These are phyloP conservation scores for Linderniella brevidens DNA, from an alignment of 257 asterid genomes.

Conservation along the genomic window DNA sequence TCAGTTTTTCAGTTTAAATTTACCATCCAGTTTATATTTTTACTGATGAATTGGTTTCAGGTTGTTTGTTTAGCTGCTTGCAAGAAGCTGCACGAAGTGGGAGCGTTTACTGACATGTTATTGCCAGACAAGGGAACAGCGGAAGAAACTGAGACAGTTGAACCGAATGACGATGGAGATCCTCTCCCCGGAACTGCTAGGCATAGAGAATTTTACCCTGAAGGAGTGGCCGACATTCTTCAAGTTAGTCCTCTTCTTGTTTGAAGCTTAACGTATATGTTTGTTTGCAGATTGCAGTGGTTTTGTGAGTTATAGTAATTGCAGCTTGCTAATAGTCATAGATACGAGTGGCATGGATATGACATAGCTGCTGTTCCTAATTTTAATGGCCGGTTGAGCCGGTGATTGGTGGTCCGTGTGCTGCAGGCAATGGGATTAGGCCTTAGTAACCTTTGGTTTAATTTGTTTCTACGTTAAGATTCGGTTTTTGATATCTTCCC, in stretches of 20 bases:
- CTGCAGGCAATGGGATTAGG: no score
- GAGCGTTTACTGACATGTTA: conserved; percentile 99
- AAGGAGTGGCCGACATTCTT: conserved; percentile 89
- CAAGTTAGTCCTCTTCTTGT: conserved; percentile 39
- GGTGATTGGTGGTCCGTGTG: no score
- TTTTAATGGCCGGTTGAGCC: no score
- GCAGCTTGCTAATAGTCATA: background rate
- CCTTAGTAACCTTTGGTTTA: no score
- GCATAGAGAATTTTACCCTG: conserved; percentile 98
- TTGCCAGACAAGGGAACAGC: conserved; percentile 94
- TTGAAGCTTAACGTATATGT: conserved; percentile 6
- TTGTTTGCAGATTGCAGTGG: background rate
- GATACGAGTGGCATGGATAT: background rate
- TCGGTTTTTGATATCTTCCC: no score
- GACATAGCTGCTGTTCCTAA: no score
- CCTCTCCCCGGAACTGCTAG: conserved; percentile 95
- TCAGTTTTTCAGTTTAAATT: no score
- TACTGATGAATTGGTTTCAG: conserved; percentile 26
- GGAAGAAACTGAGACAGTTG: conserved; percentile 52
- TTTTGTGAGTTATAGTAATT: background rate
- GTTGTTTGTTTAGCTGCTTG: conserved; percentile 98
- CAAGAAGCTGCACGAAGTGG: conserved; percentile 99
- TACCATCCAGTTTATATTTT: conserved; percentile 6
- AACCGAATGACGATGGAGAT: conserved; percentile 79
- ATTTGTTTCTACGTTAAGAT: no score